Evolutionary conservation across 2,329 filamentous ascomycete species (phyloP), one percentile per base, ranked within the genome.

Genomic region (Arthrobotrys sphaeroides): DNA sequence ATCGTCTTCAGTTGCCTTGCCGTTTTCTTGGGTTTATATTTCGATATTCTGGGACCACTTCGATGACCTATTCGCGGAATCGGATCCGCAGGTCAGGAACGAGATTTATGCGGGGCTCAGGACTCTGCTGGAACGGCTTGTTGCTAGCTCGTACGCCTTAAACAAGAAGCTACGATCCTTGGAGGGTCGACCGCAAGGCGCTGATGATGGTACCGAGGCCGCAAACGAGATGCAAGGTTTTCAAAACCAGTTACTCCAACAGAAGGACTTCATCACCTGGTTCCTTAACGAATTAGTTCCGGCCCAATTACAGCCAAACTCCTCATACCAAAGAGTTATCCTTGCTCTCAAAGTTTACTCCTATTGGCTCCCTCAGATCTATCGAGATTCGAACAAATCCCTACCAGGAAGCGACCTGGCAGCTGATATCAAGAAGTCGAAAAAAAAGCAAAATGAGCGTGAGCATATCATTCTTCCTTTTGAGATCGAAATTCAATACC

Each of bases 261-360:
- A 77, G 7, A 77, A 77, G 13, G 36, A 64, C 28, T 97, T 96
- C 79, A 78, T 96, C n/a, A 81, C 82, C 0, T 94, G 91, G 89
- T 96, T 94, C 80, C 79, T 92, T 2, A 77, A 67, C 12, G 51
- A 66, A 18, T 95, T 96, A 78, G 82, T 97, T 4, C 86, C 88
- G 62, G 84, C 85, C 38, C 93, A 98, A 79, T 84, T 99, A 20
- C 87, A 88, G 1, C 90, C 93, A 1, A 94, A 91, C 0, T 89
- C 92, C 13, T 95, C 94, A 9, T 99, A 98, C 80, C 94, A 96
- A 81, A 88, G 93, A 5, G 94, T 97, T 78, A 91, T 94, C 51
- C 91, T 91, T 1, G 89, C 92, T 1, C 82, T 98, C 3, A 90
- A 80, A 89, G 90, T 0, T 83, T 94, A 26, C 84, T 84, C 0